Percentiles rank a stretch among this genome's conserved stretches.
Evolutionary conservation across 257 asterid genomes (phyloP).

Genomic region (Nicotiana noctiflora): DNA sequence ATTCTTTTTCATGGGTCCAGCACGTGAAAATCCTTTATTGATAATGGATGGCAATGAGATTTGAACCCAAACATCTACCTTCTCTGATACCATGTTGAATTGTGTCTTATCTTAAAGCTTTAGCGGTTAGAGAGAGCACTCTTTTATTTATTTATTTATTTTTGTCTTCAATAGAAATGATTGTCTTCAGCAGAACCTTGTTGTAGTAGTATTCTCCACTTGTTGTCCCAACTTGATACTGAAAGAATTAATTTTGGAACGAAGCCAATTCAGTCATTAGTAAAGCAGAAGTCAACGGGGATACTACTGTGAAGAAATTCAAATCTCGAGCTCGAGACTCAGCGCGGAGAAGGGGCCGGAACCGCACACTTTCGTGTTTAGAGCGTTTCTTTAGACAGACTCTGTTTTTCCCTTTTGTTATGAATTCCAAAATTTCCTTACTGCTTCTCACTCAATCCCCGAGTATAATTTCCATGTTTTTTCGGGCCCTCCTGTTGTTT

Average conservation of each 20-base stretch:
- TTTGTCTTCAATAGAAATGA: neutral
- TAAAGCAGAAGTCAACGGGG: too few relatives aligned
- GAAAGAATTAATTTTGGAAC: neutral
- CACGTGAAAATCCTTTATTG: neutral
- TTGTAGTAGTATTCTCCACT: neutral
- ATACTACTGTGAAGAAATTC: too few relatives aligned
- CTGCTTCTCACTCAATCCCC: neutral
- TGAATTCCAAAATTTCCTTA: neutral
- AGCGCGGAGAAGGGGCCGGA: too few relatives aligned
- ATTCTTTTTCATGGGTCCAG: neutral
- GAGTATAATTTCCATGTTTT: neutral
- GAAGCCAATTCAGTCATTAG: too few relatives aligned
- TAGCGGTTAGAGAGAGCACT: neutral
- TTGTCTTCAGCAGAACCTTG: neutral
- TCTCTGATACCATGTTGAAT: neutral
- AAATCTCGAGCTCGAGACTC: too few relatives aligned
- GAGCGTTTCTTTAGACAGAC: too few relatives aligned
- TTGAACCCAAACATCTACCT: neutral
- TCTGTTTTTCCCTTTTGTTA: neutral
- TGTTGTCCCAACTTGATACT: neutral
- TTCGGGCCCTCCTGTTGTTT: neutral
- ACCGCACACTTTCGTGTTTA: too few relatives aligned
- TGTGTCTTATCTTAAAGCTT: neutral
- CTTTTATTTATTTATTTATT: neutral
- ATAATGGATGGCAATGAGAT: neutral